phyloP scores from a whole-genome alignment of 306 rosid species.

The Sesbania bispinosa region DNA sequence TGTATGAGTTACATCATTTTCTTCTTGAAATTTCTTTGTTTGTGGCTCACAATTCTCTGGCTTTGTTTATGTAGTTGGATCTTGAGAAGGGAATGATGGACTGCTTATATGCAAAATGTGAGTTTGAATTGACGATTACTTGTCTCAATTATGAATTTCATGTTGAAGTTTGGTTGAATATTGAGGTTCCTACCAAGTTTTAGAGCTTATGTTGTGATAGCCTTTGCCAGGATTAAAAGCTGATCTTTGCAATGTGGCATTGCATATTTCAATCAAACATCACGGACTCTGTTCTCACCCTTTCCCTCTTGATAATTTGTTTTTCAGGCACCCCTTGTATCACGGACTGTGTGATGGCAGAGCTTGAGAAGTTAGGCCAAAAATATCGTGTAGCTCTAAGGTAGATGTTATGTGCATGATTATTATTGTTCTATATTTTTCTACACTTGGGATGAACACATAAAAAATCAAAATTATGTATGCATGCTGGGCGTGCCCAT shows the following conservation, averaged over 20 bases:
- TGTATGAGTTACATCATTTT: too few relatives aligned
- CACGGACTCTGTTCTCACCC: not conserved
- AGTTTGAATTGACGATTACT: conserved; percentile 31
- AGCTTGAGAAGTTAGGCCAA: conserved; percentile 82
- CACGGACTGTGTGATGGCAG: conserved; percentile 96
- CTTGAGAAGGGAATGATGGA: conserved; percentile 96
- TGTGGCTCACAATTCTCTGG: conserved; percentile 14
- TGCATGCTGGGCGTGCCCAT: not conserved
- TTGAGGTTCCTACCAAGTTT: not conserved
- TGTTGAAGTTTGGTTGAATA: not conserved
- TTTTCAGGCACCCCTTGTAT: conserved; percentile 86
- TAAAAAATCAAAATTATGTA: not conserved
- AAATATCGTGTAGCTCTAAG: conserved; percentile 94
- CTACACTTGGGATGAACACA: not conserved
- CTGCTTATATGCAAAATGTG: conserved; percentile 93
- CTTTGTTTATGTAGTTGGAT: conserved; percentile 58
- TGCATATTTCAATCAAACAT: not conserved
- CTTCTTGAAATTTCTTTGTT: too few relatives aligned
- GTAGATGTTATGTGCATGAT: conserved; percentile 31
- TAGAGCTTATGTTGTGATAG: not conserved
- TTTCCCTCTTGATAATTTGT: not conserved
- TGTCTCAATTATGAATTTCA: not conserved
- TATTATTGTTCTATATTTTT: conserved; percentile 16
- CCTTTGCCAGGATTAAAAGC: not conserved
- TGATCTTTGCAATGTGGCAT: too few relatives aligned